phyloP scores from a whole-genome alignment of 2,329 filamentous ascomycete genomes.

The Hypoxylon sp. region DNA sequence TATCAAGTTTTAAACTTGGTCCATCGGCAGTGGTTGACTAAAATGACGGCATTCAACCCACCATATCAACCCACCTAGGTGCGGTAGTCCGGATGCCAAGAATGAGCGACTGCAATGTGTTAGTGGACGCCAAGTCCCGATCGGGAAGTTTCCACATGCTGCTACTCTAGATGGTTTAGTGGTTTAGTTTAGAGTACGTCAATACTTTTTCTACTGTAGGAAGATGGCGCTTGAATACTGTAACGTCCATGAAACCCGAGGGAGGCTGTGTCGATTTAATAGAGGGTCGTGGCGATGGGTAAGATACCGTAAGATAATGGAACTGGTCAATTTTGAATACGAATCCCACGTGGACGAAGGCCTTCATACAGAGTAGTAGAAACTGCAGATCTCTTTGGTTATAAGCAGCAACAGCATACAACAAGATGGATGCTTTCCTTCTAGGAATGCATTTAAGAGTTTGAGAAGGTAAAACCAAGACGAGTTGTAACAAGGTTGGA shows the following conservation, averaged over 20 bases:
- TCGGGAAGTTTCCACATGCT: constrained; percentile 13
- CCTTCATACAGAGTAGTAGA: background rate
- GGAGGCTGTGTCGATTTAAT: constrained; percentile 18
- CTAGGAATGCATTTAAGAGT: constrained; percentile 26
- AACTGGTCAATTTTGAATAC: constrained; percentile 19
- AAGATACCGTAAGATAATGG: constrained; percentile 1
- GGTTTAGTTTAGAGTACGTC: background rate
- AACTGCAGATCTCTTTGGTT: constrained; percentile 1
- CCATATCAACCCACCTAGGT: constrained; percentile 16
- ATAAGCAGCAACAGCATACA: background rate
- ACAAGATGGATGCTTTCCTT: constrained; percentile 2
- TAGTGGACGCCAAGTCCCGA: constrained; percentile 11
- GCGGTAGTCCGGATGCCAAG: constrained; percentile 25
- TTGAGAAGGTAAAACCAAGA: constrained; percentile 27
- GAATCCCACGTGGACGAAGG: constrained; percentile 12
- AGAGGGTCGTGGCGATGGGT: constrained; percentile 8
- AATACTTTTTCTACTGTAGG: background rate
- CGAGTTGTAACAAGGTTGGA: background rate
- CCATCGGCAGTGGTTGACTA: constrained; percentile 28
- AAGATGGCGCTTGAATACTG: background rate
- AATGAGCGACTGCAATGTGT: constrained; percentile 17
- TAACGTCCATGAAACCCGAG: constrained; percentile 15
- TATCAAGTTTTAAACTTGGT: constrained; percentile 35
- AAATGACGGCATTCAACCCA: constrained; percentile 38
- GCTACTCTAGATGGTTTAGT: background rate